Conservation (phyloP, 768 basidiomycete species). For the Collybia mongolica region DNA sequence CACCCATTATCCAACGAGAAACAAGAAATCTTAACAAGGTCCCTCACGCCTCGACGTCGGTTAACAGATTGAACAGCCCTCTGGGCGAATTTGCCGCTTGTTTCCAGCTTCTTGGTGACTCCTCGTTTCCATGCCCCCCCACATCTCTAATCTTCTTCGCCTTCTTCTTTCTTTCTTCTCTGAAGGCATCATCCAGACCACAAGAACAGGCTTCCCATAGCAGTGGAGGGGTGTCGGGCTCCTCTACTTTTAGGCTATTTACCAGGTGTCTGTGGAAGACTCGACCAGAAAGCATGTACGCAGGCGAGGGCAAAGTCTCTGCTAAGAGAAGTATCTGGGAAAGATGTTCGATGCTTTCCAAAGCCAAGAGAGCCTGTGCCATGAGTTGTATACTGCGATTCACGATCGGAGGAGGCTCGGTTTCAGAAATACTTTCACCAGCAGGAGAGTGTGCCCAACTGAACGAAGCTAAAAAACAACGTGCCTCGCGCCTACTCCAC, state of each 20-base stretch:
- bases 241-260: constrained; percentile 17
- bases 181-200: constrained; percentile 48
- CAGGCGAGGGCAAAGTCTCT: constrained; percentile 42
- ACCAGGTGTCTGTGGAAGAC: constrained; percentile 56
- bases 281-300: constrained; percentile 56
- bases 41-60: constrained; percentile 29
- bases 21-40: background rate
- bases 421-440: constrained; percentile 1
- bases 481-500: constrained; percentile 68
- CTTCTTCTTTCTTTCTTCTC: constrained; percentile 46
- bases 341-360: constrained; percentile 61
- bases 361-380: constrained; percentile 59
- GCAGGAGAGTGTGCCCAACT: constrained; percentile 15
- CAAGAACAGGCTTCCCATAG: constrained; percentile 48
- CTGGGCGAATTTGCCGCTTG: constrained; percentile 1
- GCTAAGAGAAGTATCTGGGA: constrained; percentile 60
- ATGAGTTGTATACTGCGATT: constrained; percentile 68
- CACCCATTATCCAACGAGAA: background rate
- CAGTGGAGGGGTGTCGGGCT: constrained; percentile 23
- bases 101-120: constrained; percentile 3
- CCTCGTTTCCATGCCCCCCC: constrained; percentile 5
- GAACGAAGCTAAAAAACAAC: constrained; percentile 57
- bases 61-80: constrained; percentile 43
- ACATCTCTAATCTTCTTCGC: constrained; percentile 28
- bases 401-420: constrained; percentile 34